Evolutionary conservation across 768 basidiomycete species (phyloP), one percentile per base, ranked within the genome.

Genomic region (Agrocybe pediades): DNA sequence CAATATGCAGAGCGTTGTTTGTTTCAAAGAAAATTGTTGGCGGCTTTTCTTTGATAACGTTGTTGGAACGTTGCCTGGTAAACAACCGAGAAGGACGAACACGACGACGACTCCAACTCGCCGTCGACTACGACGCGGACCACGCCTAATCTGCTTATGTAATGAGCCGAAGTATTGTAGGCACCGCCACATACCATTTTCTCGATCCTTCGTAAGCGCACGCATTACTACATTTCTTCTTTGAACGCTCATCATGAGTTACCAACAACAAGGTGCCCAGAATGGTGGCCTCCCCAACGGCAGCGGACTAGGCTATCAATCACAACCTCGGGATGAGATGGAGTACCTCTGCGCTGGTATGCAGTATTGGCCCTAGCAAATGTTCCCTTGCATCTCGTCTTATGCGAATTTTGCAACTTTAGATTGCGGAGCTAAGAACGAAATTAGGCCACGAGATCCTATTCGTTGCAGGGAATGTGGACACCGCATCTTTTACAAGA

Each of bases 401-500:
- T 47, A 26, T n/a, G 25, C 46, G 57, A 26, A 41, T 50, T 29
- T 44, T 25, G 21, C 25, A 44, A 21, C 21, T 19, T 25, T 33
- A 30, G 95, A 97, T 67, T 98, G 95, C 68, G 91, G 92, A 55
- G 89, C 88, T 1, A 90, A 90, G 74, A 97, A 95, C 69, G 88
- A 91, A 65, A 94, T 98, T 68, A 88, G 86, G 71, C 78, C 91
- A 7, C 79, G 92, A 54, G 96, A 98, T 68, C 92, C 93, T 40
- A 95, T 98, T 59, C 88, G 96, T 52, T 98, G 96, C 73, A 82
- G 90, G 61, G 94, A 98, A 67, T 98, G 96, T 65, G 96, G 96
- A 2, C 96, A 98, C 71, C 86, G 96, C 48, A 96, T 98, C 68
- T 95, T 98, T 92, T 98, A 97, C 74, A 98, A 98, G 75, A 97